Conservation (phyloP, 2,329 filamentous ascomycete genomes). For the Cytospora leucostoma region DNA sequence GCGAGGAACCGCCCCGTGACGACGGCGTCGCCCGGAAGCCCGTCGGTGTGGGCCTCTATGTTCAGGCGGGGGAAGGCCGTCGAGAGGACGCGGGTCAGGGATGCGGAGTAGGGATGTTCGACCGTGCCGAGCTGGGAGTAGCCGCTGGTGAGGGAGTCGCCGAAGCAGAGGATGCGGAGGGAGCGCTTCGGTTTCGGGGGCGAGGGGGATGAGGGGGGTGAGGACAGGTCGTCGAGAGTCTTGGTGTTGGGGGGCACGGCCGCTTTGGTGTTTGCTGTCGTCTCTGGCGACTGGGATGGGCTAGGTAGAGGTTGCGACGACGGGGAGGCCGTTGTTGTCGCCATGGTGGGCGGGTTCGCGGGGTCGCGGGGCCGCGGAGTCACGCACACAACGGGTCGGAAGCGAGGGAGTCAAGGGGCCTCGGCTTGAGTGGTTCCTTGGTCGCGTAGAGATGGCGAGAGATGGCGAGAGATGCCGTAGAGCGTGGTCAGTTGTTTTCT, state of each 20-base stretch:
- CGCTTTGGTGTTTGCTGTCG: background rate
- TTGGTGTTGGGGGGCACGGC: background rate
- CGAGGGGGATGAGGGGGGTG: background rate
- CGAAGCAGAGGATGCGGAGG: slow-evolving; percentile 63
- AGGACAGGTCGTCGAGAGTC: slow-evolving; percentile 1
- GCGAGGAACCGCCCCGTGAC: slow-evolving; percentile 26
- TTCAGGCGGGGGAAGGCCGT: slow-evolving; percentile 43
- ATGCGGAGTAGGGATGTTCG: slow-evolving; percentile 51
- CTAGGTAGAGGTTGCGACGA: slow-evolving; percentile 16
- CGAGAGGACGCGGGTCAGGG: slow-evolving; percentile 49
- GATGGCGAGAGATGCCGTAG: too few relatives aligned
- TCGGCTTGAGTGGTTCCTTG: background rate
- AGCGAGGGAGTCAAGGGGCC: too few relatives aligned
- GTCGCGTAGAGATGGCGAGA: background rate
- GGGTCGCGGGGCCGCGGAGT: background rate
- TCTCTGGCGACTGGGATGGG: slow-evolving; percentile 9
- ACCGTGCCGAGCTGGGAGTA: slow-evolving; percentile 45
- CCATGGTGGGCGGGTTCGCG: slow-evolving; percentile 10
- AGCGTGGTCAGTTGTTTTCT: too few relatives aligned
- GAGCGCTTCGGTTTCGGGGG: slow-evolving; percentile 22
- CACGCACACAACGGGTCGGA: background rate
- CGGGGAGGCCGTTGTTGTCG: slow-evolving; percentile 14
- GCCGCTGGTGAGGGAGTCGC: slow-evolving; percentile 64
- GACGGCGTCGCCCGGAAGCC: slow-evolving; percentile 54
- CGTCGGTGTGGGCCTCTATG: slow-evolving; percentile 44